A percentile compares a stretch with the other conserved stretches of the same genome.
Conservation (phyloP, 2,329 filamentous ascomycete genomes). For the Verticillium tricorpus region DNA sequence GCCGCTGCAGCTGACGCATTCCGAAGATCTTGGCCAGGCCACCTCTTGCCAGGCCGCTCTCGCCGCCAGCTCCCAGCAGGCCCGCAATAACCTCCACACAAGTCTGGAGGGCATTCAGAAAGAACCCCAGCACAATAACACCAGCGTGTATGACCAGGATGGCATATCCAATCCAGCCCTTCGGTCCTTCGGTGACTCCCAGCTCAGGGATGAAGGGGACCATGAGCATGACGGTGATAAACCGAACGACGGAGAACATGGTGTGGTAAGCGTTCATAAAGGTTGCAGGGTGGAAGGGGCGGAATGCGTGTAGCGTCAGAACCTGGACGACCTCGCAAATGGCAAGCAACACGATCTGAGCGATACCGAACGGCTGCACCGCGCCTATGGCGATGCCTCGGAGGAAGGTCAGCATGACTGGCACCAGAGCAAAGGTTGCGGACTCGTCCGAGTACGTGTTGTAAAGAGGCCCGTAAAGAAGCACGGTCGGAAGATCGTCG, state of each 20-base stretch:
- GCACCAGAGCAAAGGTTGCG: conserved; percentile 83
- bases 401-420: conserved; percentile 77
- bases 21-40: conserved; percentile 88
- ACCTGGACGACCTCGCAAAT: conserved; percentile 92
- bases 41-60: conserved; percentile 71
- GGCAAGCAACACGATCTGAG: conserved; percentile 85
- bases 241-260: conserved; percentile 72
- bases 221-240: conserved; percentile 71
- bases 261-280: conserved; percentile 98
- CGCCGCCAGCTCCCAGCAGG: conserved; percentile 75
- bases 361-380: conserved; percentile 87
- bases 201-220: conserved; percentile 82
- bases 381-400: conserved; percentile 89
- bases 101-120: conserved; percentile 86
- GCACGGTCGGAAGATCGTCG: conserved; percentile 84
- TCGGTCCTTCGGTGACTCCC: conserved; percentile 70
- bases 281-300: conserved; percentile 83
- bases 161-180: conserved; percentile 93
- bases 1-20: conserved; percentile 79
- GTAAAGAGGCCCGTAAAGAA: conserved; percentile 89
- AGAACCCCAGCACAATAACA: conserved; percentile 86
- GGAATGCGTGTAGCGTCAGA: conserved; percentile 81
- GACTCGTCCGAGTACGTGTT: conserved; percentile 97
- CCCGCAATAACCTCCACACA: conserved; percentile 83
- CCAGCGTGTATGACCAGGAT: conserved; percentile 82